Base-by-base conservation (phyloP, 179 eudicot genomes). In the Beta corolliflora region DNA sequence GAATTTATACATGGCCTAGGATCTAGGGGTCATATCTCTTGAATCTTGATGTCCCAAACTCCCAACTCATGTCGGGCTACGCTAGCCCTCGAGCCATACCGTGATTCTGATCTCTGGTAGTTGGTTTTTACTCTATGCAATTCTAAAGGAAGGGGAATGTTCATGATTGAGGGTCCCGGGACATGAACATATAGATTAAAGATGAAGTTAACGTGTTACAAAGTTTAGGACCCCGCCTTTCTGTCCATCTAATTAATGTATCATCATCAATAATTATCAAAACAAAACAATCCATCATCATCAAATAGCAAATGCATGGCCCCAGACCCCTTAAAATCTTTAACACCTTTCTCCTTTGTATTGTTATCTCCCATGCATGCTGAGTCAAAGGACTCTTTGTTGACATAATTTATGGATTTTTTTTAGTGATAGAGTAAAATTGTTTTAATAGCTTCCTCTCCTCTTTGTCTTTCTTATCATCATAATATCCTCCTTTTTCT, bases 331-430 rank as follows among this genome's bases (percentile, higher is more conserved):
- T 60, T 45, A 45, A 23, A 67, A 67, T 54, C 58, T 21, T 64
- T 46, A 76, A 76, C 54, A 25, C 15, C 41, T n/a, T 41, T 75
- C 56, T 7, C 5, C 36, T 76, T 23, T 66, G 65, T 19, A n/a
- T 52, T 67, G 68, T 19, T 29, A 10, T 48, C 63, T 31, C 82
- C 56, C 74, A 64, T 77, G 58, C 65, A 55, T 76, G 86, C 80
- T 79, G 86, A 79, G 83, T 83, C 86, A 80, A 83, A 83, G 86
- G 54, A 79, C 50, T 44, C 56, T 9, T 79, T 83, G 36, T 80
- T 83, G 86, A 83, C 86, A 79, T 50, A 75, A 65, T 53, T 19
- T 59, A 74, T 61, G 60, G 77, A 60, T 46, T 72, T 80, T 25
- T 25, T 23, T 73, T 56, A 71, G 12, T 46, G 3, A 16, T 59